Evolutionary conservation across 805 yeast genomes (phyloP), one percentile per base, ranked within the genome.

Genomic region (Candida pseudofarinosa): DNA sequence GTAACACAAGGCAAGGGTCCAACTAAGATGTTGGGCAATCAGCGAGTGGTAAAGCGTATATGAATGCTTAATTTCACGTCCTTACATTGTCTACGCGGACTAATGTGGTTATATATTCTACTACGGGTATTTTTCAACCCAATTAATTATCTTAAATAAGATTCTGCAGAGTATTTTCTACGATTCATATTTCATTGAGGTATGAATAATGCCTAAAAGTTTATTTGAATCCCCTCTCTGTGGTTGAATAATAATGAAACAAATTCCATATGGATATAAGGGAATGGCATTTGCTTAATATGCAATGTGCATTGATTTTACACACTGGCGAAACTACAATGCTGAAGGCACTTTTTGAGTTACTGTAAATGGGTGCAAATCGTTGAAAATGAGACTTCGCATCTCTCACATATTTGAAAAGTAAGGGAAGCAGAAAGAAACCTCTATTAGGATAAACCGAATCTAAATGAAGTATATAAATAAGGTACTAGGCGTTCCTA

Each of bases 301-400:
- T n/a, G n/a, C n/a, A n/a, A n/a, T 23, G 10, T 23, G 17, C 6
- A n/a, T 32, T 8, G 34, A 15, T n/a, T 8, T 32, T 7, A 32
- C 34, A 32, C 34, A 32, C 13, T 13, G 34, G 7, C 17, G 6
- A 32, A 32, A 32, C 28, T 6, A 32, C 7, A 32, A 15, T 32
- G 17, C 13, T 32, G 17, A 32, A 15, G 15, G 34, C 13, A n/a
- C 34, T 7, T 34, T 17, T 7, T 38, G 38, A 45, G 41, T 48
- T 48, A 33, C 51, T 47, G 19, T 34, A 38, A 41, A 38, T 40
- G 45, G 51, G 45, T 43, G 41, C 45, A 35, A 48, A 48, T 34
- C 45, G 51, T 28, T 35, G 4, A 15, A 16, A 18, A 12, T 33
- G 35, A n/a, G 18, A 23, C 36, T 14, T 7, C 19, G 28, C 39